Evolutionary conservation across 1,139 yeast genomes (phyloP).

Genomic region (Pichia cactophila): DNA sequence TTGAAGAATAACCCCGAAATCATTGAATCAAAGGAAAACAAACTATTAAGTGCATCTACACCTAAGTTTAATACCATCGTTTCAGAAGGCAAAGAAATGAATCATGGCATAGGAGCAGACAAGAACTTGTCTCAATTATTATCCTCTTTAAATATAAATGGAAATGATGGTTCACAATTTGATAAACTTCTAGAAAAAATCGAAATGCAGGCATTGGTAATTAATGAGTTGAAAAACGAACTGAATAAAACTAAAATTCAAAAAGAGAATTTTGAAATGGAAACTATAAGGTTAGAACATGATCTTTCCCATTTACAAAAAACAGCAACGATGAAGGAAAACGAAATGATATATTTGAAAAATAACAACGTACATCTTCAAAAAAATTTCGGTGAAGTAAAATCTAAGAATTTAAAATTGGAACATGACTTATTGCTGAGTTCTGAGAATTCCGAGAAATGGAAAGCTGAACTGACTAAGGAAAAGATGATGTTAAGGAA

Average conservation of each 20-base stretch:
- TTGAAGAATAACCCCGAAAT: not conserved
- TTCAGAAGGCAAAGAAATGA: not conserved
- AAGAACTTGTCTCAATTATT: slow-evolving; percentile 5
- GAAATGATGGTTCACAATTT: not conserved
- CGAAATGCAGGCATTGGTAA: slow-evolving; percentile 1
- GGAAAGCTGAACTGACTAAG: slow-evolving; percentile 3
- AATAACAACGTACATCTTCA: not conserved
- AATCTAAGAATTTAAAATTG: not conserved
- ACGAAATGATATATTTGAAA: not conserved
- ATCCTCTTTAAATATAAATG: not conserved
- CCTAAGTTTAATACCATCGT: slow-evolving; percentile 4
- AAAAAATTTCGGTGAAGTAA: not conserved
- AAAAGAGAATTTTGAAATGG: slow-evolving; percentile 2
- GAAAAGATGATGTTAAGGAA: slow-evolving; percentile 1
- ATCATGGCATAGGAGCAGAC: not conserved
- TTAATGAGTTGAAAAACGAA: not conserved
- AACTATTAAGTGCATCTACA: slow-evolving; percentile 6
- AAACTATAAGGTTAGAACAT: slow-evolving; percentile 3
- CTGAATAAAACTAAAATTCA: slow-evolving; percentile 3
- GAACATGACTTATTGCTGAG: not conserved
- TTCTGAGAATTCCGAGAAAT: not conserved
- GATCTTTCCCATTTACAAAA: slow-evolving; percentile 8
- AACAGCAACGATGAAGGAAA: not conserved
- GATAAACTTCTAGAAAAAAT: not conserved
- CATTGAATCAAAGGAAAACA: slow-evolving; percentile 1